phyloP scores from a whole-genome alignment of 331 rosid species.

The Cydonia oblonga region DNA sequence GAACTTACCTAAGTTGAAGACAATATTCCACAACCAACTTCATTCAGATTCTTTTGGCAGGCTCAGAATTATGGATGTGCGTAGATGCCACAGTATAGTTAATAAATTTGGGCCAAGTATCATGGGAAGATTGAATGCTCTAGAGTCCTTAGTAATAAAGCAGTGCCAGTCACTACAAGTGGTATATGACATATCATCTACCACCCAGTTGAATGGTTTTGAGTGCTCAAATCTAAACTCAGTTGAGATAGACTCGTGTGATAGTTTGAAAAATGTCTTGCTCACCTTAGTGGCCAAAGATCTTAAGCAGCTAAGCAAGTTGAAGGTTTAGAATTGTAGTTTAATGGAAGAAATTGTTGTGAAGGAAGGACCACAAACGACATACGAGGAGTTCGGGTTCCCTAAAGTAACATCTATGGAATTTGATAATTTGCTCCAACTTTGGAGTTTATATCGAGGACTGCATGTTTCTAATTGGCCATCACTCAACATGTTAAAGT shows the following conservation, averaged over 20 bases:
- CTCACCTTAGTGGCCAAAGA: neutral
- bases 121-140: neutral
- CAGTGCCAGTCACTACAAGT: neutral
- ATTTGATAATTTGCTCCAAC: neutral
- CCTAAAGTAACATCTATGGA: neutral
- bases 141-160: neutral
- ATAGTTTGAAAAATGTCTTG: neutral
- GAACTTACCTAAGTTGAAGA: neutral
- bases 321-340: rapidly evolving
- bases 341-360: neutral
- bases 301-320: neutral
- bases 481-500: rapidly evolving
- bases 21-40: conserved; percentile 2
- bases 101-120: neutral
- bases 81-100: too few species aligned
- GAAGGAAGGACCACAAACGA: neutral
- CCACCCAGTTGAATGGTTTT: too few species aligned
- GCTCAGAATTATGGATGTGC: neutral
- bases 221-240: neutral
- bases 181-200: too few species aligned
- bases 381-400: neutral
- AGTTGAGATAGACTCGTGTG: rapidly evolving
- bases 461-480: neutral
- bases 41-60: conserved; percentile 1
- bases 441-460: neutral